Evolutionary conservation across 2,329 filamentous ascomycete genomes (phyloP).

Genomic region (Monilinia laxa): DNA sequence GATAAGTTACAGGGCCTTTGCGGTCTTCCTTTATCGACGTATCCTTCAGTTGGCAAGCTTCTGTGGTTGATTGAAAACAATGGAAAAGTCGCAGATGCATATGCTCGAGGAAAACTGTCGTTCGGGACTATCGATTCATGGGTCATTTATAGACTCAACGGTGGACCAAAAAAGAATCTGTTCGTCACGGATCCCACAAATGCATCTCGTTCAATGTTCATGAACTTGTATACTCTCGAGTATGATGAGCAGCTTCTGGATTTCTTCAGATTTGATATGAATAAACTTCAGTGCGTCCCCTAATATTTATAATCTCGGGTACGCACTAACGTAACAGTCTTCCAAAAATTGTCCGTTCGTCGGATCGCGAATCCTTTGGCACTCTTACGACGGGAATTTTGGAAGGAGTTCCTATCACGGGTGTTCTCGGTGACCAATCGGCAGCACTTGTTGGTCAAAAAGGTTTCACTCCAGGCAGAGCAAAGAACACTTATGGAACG

Average conservation of each 20-base stretch:
- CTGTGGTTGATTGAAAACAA: constrained; percentile 77
- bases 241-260: constrained; percentile 75
- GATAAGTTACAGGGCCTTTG: constrained; percentile 69
- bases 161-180: constrained; percentile 61
- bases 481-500: constrained; percentile 85
- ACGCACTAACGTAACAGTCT: constrained; percentile 43
- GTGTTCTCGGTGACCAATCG: constrained; percentile 79
- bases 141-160: constrained; percentile 83
- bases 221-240: constrained; percentile 77
- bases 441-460: constrained; percentile 78
- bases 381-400: constrained; percentile 59
- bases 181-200: constrained; percentile 87
- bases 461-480: constrained; percentile 71
- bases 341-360: constrained; percentile 78
- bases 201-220: constrained; percentile 90
- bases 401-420: constrained; percentile 68
- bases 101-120: constrained; percentile 71
- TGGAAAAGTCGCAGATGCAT: constrained; percentile 67
- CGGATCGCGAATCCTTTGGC: constrained; percentile 68
- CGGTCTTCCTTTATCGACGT: constrained; percentile 82
- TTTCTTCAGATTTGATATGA: constrained; percentile 71
- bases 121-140: constrained; percentile 90
- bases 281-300: constrained; percentile 42
- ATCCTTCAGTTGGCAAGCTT: constrained; percentile 83
- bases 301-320: not conserved